phyloP scores from a whole-genome alignment of 108 stramenopile genomes.

The Fistulifera solaris region DNA sequence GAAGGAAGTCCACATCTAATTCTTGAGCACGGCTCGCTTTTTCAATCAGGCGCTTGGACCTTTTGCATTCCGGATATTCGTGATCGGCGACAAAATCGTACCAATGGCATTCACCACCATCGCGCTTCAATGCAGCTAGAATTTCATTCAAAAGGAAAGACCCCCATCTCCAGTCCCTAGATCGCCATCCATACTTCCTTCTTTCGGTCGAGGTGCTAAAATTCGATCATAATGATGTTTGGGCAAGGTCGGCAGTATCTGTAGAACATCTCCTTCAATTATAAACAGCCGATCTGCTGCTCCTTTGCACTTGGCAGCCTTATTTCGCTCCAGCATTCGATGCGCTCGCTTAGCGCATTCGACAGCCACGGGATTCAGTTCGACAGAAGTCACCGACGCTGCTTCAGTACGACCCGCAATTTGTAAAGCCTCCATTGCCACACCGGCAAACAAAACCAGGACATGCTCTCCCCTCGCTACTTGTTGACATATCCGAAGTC shows the following conservation, averaged over 20 bases:
- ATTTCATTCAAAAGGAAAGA: constrained; percentile 36
- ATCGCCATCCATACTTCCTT: constrained; percentile 71
- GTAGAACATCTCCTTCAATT: constrained; percentile 67
- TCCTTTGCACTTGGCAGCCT: constrained; percentile 57
- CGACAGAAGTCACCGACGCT: constrained; percentile 48
- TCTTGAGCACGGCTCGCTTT: constrained; percentile 34
- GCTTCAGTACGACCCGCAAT: constrained; percentile 76
- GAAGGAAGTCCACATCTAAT: constrained; percentile 49
- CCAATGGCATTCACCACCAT: constrained; percentile 78
- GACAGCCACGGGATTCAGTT: constrained; percentile 65
- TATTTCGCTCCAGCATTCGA: constrained; percentile 69
- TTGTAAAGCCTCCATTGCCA: constrained; percentile 80
- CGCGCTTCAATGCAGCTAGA: constrained; percentile 48
- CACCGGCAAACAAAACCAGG: constrained; percentile 73
- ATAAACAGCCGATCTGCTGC: constrained; percentile 61
- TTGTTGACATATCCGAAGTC: constrained; percentile 70
- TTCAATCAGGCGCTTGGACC: constrained; percentile 49
- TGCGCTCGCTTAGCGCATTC: constrained; percentile 50
- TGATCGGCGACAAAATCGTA: constrained; percentile 80
- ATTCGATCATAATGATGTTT: constrained; percentile 52
- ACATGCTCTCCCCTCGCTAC: constrained; percentile 78
- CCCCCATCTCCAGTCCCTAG: constrained; percentile 69
- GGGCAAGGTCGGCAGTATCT: constrained; percentile 41
- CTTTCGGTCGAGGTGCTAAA: constrained; percentile 79
- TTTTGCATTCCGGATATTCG: constrained; percentile 51